Evolutionary conservation across 768 basidiomycete species (phyloP), one percentile per base, ranked within the genome.

Genomic region (Dacryopinax primogenitus): DNA sequence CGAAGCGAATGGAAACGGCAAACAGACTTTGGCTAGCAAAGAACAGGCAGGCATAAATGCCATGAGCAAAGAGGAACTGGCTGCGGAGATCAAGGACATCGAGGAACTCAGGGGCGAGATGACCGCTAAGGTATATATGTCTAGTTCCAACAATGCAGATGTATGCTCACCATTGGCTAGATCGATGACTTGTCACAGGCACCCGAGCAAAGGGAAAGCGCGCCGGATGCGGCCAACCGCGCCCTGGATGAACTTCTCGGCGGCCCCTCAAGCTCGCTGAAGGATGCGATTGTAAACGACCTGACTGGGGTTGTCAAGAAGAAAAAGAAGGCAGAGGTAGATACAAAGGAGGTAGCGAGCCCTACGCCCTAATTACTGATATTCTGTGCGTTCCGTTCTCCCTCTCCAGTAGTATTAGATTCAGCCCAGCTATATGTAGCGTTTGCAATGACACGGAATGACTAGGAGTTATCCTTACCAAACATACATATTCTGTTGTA

Each of bases 131-230:
- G 92, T 86, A 37, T 33, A 74, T 32, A 2, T 3, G 1, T n/a
- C 3, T 41, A 41, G 0, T 39, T 21, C 9, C 15, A 21, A 18
- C 28, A 7, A 0, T 18, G 16, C 11, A 16, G 30, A 34, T 32
- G 21, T 33, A 18, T 21, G 11, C 18, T 51, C n/a, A 26, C 45
- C 26, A 66, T 30, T 51, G 35, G 32, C 33, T 67, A 93, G 91
- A 86, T 97, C 18, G 94, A 96, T 63, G 94, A 97, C 70, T 79
- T 96, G 33, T 94, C 90, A 76, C 84, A 85, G 3, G 80, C 85
- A 3, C 92, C 92, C 0, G 84, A 82, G 62, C 82, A 90, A 32
- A 32, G 44, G 11, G 65, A 65, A 13, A 30, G 33, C 35, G 88
- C 87, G 1, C 87, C 87, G 1, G 86, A 80, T n/a, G 70, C 87